Evolutionary conservation across 2,329 filamentous ascomycete species (phyloP), one percentile per base, ranked within the genome.

Genomic region (Aureobasidium zeae): DNA sequence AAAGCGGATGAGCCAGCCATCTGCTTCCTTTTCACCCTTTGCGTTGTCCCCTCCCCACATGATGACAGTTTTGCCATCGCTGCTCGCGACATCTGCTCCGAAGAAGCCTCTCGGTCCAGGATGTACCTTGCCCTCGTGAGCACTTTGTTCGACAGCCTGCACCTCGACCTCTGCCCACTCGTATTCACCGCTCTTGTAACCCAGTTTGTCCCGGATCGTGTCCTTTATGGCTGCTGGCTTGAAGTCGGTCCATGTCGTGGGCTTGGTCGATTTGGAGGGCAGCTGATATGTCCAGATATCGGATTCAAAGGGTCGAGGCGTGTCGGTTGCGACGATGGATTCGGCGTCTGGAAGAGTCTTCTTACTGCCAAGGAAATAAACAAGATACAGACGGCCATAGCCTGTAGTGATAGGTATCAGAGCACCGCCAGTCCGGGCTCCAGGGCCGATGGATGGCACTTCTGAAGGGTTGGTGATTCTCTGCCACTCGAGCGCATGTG

Each of bases 261-360:
- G 55, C 20, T 38, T 38, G 20, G 43, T 45, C 15, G 43, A 45
- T 20, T 45, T 60, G 4, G 64, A 66, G 2, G 61, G 63, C 5
- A 67, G 57, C 45, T 69, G 66, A n/a, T 66, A 58, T 0, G 58
- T 62, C 66, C 65, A 68, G n/a, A 64, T 58, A 45, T 67, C 65
- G 44, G 59, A 63, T 55, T 63, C 65, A 42, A 54, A 52, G 12
- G 43, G 47, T 31, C 16, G 35, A 32, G 12, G 31, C 36, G 46
- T 24, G n/a, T 42, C 44, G 22, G 19, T 22, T 9, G 55, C 7
- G n/a, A 25, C 21, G 37, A 44, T 16, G 25, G 39, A 43, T 28
- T 10, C 51, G 24, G 8, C 48, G 17, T 36, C 48, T 46, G 5
- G 33, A 33, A 39, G 34, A 24, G 13, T 19, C 11, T 50, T 49